A percentile compares a stretch with the other conserved stretches of the same genome.
Evolutionary conservation across 768 basidiomycete species (phyloP).

Genomic region (Chalciporus chontae): DNA sequence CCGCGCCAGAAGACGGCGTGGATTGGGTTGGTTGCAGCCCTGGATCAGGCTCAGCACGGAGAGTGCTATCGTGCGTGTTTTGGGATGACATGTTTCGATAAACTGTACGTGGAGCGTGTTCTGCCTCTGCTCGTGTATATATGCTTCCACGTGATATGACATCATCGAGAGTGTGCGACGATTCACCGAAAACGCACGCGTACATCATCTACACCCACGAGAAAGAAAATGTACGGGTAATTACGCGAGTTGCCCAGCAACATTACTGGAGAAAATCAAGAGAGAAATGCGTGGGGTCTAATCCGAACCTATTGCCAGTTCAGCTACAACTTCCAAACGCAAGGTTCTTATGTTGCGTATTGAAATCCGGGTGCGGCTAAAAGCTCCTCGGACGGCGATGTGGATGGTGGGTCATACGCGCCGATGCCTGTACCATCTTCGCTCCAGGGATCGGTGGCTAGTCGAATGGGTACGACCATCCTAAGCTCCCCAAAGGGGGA

Average conservation of each 20-base stretch:
- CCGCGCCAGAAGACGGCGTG: slow-evolving; percentile 24
- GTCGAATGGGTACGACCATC: slow-evolving; percentile 56
- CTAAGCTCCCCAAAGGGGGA: slow-evolving; percentile 59
- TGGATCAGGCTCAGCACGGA: slow-evolving; percentile 1
- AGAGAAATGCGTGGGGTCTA: not conserved
- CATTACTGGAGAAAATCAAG: not conserved
- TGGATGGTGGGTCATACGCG: slow-evolving; percentile 10
- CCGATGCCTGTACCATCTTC: slow-evolving; percentile 29
- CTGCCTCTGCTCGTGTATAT: not conserved
- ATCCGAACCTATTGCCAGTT: no score
- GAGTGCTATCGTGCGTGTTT: not conserved
- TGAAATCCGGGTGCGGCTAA: slow-evolving; percentile 8
- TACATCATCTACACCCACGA: no score
- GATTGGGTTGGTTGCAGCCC: slow-evolving; percentile 3
- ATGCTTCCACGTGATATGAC: slow-evolving; percentile 25
- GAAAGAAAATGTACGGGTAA: not conserved
- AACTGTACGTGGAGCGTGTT: not conserved
- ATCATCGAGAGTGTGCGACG: slow-evolving; percentile 15
- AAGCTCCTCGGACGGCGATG: slow-evolving; percentile 26
- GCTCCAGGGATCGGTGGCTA: slow-evolving; percentile 62
- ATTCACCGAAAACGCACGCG: no score
- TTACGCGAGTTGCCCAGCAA: not conserved
- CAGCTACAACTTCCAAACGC: not conserved
- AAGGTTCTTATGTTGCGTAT: not conserved
- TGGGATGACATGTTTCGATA: slow-evolving; percentile 1